A percentile compares a stretch with the other conserved stretches of the same genome.
phyloP scores from a whole-genome alignment of 768 basidiomycete species.

The Podaxis sp. region DNA sequence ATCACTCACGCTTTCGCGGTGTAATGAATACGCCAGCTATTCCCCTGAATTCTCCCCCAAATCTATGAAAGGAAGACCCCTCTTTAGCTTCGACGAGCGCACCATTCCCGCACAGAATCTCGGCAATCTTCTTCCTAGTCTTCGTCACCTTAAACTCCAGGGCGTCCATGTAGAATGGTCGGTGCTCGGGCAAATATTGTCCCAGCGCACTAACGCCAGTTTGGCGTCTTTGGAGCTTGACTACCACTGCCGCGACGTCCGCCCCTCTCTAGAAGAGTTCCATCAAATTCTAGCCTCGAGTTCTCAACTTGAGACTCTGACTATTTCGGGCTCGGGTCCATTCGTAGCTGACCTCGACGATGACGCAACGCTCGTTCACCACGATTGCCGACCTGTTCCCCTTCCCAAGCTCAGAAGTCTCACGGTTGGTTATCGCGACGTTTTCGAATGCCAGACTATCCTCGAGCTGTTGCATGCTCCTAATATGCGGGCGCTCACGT shows the following conservation, averaged over 20 bases:
- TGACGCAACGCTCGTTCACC: conserved; percentile 15
- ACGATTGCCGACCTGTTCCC: conserved; percentile 29
- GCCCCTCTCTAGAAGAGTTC: conserved; percentile 49
- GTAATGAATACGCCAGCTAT: conserved; percentile 56
- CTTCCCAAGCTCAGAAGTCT: conserved; percentile 40
- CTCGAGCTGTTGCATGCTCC: conserved; percentile 44
- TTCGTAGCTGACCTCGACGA: conserved; percentile 28
- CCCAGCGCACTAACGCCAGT: conserved; percentile 18
- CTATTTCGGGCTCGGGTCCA: conserved; percentile 50
- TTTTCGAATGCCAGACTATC: conserved; percentile 35
- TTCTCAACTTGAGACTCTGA: conserved; percentile 41
- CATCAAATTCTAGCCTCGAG: conserved; percentile 40
- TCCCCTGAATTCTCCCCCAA: conserved; percentile 42
- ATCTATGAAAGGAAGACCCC: conserved; percentile 31
- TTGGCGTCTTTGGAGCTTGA: conserved; percentile 44
- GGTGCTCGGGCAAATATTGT: conserved; percentile 36
- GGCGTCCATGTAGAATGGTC: conserved; percentile 62
- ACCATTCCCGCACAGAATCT: conserved; percentile 13
- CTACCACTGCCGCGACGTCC: conserved; percentile 52
- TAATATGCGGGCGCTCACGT: conserved; percentile 31
- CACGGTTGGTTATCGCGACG: conserved; percentile 44
- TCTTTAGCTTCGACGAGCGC: conserved; percentile 27
- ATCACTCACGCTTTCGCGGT: conserved; percentile 55
- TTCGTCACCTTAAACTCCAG: conserved; percentile 49
- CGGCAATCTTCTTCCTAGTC: conserved; percentile 37